Conservation (phyloP, 495 filamentous ascomycete genomes). For the Penicillium tannophilum region DNA sequence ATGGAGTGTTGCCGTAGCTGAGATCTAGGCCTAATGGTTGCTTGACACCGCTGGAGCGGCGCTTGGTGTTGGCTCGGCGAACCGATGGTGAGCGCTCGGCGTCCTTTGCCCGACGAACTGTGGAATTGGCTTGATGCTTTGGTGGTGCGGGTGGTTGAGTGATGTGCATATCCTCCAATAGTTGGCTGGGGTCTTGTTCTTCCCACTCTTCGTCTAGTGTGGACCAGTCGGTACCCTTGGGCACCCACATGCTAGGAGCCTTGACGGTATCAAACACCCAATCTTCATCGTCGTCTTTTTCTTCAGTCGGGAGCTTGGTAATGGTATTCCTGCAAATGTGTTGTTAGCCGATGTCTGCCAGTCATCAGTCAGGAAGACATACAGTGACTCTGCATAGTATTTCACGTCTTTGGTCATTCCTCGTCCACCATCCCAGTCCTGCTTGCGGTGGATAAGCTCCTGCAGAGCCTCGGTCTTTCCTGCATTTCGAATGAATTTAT, state of each 20-base stretch:
- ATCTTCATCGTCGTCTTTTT: conserved; percentile 77
- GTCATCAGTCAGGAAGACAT: conserved; percentile 26
- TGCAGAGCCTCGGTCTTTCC: conserved; percentile 82
- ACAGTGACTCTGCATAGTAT: conserved; percentile 89
- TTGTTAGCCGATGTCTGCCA: conserved; percentile 17
- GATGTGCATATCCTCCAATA: conserved; percentile 45
- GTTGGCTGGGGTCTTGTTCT: conserved; percentile 39
- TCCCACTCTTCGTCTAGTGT: conserved; percentile 33
- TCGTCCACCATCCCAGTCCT: conserved; percentile 72
- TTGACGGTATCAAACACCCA: conserved; percentile 99
- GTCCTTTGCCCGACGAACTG: conserved; percentile 57
- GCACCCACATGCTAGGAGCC: conserved; percentile 53
- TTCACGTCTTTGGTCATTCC: conserved; percentile 62
- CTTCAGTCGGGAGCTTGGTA: conserved; percentile 45
- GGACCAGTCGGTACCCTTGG: conserved; percentile 40
- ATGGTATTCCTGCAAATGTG: conserved; percentile 54
- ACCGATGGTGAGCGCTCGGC: conserved; percentile 46
- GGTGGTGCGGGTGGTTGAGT: conserved; percentile 38
- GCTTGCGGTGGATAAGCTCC: conserved; percentile 83
- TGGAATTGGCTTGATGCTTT: conserved; percentile 46
- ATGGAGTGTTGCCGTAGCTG: conserved; percentile 87
- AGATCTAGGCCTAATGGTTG: conserved; percentile 81
- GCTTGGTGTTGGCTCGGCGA: conserved; percentile 47
- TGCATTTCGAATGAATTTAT: conserved; percentile 84
- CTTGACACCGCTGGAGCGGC: conserved; percentile 61